Evolutionary conservation across 2,329 filamentous ascomycete genomes (phyloP).

Genomic region (Xylariaceae sp.): DNA sequence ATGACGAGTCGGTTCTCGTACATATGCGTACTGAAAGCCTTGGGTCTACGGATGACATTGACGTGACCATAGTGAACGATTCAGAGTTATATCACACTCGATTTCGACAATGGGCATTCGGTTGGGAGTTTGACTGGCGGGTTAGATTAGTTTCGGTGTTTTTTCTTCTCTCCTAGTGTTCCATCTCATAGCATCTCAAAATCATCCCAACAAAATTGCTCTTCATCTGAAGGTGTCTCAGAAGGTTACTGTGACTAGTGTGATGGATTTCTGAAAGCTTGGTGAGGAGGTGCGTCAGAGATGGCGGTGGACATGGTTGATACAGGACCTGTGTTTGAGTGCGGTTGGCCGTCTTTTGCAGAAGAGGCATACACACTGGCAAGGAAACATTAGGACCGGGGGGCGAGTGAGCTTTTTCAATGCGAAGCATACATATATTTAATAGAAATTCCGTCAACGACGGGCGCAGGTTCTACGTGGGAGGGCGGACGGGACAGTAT

Average conservation of each 20-base stretch:
- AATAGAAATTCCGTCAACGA: slow-evolving; percentile 11
- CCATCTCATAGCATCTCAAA: slow-evolving; percentile 22
- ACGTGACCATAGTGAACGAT: slow-evolving; percentile 16
- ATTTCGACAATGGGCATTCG: slow-evolving; percentile 19
- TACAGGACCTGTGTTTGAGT: slow-evolving; percentile 1
- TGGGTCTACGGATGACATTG: slow-evolving; percentile 13
- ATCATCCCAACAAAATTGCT: slow-evolving; percentile 18
- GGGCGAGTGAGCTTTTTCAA: background rate
- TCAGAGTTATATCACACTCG: slow-evolving; percentile 15
- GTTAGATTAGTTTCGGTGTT: slow-evolving; percentile 16
- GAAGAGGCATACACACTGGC: background rate
- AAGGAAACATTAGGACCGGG: background rate
- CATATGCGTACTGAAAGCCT: slow-evolving; percentile 8
- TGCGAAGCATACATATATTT: slow-evolving; percentile 5
- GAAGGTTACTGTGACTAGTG: slow-evolving; percentile 11
- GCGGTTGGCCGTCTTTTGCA: background rate
- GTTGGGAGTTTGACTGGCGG: slow-evolving; percentile 18
- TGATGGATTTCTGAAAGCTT: slow-evolving; percentile 6
- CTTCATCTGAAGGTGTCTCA: slow-evolving; percentile 13
- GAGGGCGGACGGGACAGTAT: background rate
- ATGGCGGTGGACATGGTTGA: slow-evolving; percentile 1
- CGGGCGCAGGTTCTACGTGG: slow-evolving; percentile 8
- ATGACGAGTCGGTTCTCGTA: slow-evolving; percentile 4
- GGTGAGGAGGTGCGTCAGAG: slow-evolving; percentile 2
- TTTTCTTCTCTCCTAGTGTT: slow-evolving; percentile 15